phyloP scores from a whole-genome alignment of 2,329 filamentous ascomycete species.

The Pestalotiopsis sp. region DNA sequence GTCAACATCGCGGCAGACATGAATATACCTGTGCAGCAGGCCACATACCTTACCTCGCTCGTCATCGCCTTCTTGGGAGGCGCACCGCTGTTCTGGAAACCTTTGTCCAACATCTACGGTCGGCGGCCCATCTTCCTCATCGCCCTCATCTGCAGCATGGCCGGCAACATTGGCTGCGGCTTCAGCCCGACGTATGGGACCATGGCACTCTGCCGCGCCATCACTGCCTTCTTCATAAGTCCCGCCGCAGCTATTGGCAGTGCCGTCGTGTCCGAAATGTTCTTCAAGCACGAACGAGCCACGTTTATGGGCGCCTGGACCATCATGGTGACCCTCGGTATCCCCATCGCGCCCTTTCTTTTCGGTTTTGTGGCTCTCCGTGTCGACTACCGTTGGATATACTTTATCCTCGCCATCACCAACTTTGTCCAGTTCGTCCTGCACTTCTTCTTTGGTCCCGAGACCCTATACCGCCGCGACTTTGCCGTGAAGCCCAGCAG shows the following conservation, averaged over 20 bases:
- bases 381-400: constrained; percentile 61
- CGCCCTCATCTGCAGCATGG: constrained; percentile 47
- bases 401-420: constrained; percentile 58
- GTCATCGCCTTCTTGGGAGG: constrained; percentile 56
- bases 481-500: constrained; percentile 33
- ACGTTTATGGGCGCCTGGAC: constrained; percentile 63
- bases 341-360: constrained; percentile 34
- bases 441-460: constrained; percentile 57
- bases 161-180: constrained; percentile 57
- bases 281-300: constrained; percentile 57
- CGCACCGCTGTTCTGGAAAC: constrained; percentile 59
- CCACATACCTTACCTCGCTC: constrained; percentile 58
- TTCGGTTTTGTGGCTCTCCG: constrained; percentile 51
- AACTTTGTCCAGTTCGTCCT: constrained; percentile 59
- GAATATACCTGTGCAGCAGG: constrained; percentile 46
- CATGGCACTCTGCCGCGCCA: constrained; percentile 54
- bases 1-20: constrained; percentile 54
- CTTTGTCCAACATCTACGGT: constrained; percentile 55
- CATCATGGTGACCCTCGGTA: constrained; percentile 29
- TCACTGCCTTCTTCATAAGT: constrained; percentile 58
- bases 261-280: constrained; percentile 59
- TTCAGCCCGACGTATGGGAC: constrained; percentile 49
- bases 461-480: constrained; percentile 54
- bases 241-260: constrained; percentile 58
- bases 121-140: constrained; percentile 57